These are phyloP conservation scores for Ascochyta viciae-villosae DNA, from an alignment of 2,329 filamentous ascomycete genomes.

Conservation along the genomic window DNA sequence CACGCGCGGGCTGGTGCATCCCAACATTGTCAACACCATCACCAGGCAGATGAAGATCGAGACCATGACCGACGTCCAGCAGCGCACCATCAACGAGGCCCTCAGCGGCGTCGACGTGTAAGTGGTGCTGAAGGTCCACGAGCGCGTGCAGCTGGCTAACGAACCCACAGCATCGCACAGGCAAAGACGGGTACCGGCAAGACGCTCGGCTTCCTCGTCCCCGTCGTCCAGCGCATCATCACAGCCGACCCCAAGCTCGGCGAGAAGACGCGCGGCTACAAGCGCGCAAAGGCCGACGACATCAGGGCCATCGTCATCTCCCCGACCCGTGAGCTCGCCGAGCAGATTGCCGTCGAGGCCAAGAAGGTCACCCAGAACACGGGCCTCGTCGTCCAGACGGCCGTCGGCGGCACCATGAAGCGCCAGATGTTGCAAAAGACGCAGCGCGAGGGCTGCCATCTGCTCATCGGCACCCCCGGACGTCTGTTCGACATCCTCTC, in stretches of 20 bases:
- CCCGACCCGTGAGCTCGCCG: constrained; percentile 68
- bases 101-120: constrained; percentile 84
- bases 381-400: constrained; percentile 72
- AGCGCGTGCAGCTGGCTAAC: constrained; percentile 15
- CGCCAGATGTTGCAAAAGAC: constrained; percentile 70
- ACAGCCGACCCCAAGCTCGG: constrained; percentile 67
- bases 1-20: constrained; percentile 63
- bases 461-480: constrained; percentile 90
- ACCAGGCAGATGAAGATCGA: constrained; percentile 76
- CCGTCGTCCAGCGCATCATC: constrained; percentile 81
- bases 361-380: constrained; percentile 70
- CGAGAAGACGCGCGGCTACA: constrained; percentile 48
- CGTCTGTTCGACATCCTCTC: constrained; percentile 81
- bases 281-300: constrained; percentile 57
- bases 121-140: constrained; percentile 40
- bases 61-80: constrained; percentile 92
- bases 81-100: constrained; percentile 79
- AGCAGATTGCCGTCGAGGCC: constrained; percentile 75
- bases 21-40: constrained; percentile 71
- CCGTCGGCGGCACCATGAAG: constrained; percentile 94
- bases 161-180: constrained; percentile 70
- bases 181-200: constrained; percentile 98
- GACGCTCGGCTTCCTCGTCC: constrained; percentile 90
- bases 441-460: constrained; percentile 78
- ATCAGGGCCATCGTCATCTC: constrained; percentile 68